Evolutionary conservation across 2,329 filamentous ascomycete species (phyloP).

Genomic region (Pseudogymnoascus sp.): DNA sequence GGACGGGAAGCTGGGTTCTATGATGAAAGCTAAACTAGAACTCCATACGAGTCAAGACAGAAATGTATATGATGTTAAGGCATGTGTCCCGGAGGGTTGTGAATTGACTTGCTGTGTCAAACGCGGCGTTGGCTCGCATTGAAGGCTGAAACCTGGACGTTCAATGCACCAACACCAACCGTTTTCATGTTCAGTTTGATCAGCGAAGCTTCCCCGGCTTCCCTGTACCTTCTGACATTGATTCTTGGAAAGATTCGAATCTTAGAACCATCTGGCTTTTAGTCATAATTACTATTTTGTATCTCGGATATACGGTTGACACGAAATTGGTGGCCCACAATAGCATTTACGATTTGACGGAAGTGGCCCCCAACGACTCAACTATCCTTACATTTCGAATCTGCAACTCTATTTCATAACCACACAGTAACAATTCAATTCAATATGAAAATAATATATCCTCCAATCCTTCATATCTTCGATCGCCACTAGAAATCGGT

Average conservation of each 20-base stretch:
- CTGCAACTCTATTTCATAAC: background rate
- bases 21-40: background rate
- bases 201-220: background rate
- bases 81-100: background rate
- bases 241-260: background rate
- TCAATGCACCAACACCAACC: background rate
- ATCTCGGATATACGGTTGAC: background rate
- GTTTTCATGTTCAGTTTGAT: background rate
- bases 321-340: background rate
- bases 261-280: background rate
- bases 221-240: background rate
- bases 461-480: background rate
- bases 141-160: background rate
- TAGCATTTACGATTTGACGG: background rate
- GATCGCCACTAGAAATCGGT: background rate
- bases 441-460: background rate
- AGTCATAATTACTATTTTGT: background rate
- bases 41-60: conserved; percentile 1
- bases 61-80: conserved; percentile 6
- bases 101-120: background rate
- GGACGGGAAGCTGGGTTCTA: background rate
- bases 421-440: background rate
- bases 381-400: background rate
- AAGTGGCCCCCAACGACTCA: background rate
- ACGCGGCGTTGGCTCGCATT: background rate